Conservation (phyloP, 2,329 filamentous ascomycete species). For the Fusarium ambrosium region DNA sequence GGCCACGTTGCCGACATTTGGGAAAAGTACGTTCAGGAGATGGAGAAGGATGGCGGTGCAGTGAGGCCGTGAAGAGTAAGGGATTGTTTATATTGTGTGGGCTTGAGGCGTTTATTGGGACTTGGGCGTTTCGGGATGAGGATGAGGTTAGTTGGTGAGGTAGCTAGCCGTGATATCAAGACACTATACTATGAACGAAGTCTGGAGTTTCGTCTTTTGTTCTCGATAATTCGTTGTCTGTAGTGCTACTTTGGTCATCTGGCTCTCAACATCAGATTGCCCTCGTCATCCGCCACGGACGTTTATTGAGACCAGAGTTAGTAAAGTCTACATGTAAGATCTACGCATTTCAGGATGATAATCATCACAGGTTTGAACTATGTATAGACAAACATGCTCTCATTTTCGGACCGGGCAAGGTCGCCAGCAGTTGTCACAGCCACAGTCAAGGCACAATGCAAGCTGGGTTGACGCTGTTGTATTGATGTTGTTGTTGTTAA, state of each 20-base stretch:
- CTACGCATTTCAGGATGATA: background rate
- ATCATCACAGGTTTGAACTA: background rate
- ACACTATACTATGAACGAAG: background rate
- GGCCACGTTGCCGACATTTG: conserved; percentile 83
- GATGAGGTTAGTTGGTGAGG: conserved; percentile 24
- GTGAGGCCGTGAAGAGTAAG: conserved; percentile 22
- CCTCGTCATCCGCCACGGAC: background rate
- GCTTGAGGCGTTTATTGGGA: conserved; percentile 35
- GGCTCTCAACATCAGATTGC: background rate
- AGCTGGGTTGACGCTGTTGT: background rate
- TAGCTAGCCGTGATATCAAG: conserved; percentile 17
- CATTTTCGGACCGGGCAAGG: background rate
- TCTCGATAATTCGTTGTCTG: background rate
- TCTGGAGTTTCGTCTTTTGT: background rate
- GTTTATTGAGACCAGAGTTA: background rate
- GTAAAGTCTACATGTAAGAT: background rate
- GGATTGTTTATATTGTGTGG: background rate
- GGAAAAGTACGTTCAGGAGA: conserved; percentile 90
- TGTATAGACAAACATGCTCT: background rate
- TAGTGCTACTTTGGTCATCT: background rate
- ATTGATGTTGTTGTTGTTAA: background rate
- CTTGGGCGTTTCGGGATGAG: conserved; percentile 37
- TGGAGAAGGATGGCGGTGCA: conserved; percentile 76
- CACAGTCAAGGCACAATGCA: background rate
- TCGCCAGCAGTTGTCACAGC: background rate